Conservation (phyloP, 768 basidiomycete species). For the Cyathus striatus region DNA sequence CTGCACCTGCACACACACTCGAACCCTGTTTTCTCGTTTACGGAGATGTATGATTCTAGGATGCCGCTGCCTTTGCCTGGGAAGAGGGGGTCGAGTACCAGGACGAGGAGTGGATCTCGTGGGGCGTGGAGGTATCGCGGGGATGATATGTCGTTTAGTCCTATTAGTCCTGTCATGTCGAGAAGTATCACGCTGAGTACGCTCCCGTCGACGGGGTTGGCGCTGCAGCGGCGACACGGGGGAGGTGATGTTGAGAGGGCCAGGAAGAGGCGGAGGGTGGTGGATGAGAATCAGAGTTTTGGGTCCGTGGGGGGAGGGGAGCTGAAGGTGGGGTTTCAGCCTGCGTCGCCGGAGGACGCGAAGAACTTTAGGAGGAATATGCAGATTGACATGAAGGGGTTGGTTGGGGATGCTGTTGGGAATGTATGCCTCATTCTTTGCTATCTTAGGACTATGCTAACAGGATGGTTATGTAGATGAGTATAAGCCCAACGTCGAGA, state of each 20-base stretch:
- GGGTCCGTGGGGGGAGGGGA: conserved; percentile 2
- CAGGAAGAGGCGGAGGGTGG: conserved; percentile 1
- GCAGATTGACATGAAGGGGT: conserved; percentile 74
- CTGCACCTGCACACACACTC: too few species aligned
- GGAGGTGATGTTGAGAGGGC: background rate
- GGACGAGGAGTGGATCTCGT: too few species aligned
- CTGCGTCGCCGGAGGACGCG: conserved; percentile 47
- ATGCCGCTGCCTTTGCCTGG: too few species aligned
- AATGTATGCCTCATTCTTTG: conserved; percentile 51
- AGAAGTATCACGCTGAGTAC: too few species aligned
- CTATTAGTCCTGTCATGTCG: too few species aligned
- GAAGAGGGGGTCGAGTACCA: too few species aligned
- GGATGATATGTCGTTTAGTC: too few species aligned
- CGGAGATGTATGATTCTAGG: too few species aligned
- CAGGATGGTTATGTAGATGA: conserved; percentile 55
- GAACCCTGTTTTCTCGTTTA: too few species aligned
- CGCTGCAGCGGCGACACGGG: too few species aligned
- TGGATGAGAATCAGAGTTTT: conserved; percentile 4
- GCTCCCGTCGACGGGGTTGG: too few species aligned
- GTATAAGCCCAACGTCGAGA: conserved; percentile 82
- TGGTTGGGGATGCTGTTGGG: conserved; percentile 80
- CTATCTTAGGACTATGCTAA: conserved; percentile 1
- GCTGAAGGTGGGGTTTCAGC: conserved; percentile 7
- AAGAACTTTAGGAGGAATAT: conserved; percentile 54
- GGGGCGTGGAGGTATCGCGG: too few species aligned